These are phyloP conservation scores for Lactarius quietus DNA, from an alignment of 768 basidiomycete species.

Conservation along the genomic window DNA sequence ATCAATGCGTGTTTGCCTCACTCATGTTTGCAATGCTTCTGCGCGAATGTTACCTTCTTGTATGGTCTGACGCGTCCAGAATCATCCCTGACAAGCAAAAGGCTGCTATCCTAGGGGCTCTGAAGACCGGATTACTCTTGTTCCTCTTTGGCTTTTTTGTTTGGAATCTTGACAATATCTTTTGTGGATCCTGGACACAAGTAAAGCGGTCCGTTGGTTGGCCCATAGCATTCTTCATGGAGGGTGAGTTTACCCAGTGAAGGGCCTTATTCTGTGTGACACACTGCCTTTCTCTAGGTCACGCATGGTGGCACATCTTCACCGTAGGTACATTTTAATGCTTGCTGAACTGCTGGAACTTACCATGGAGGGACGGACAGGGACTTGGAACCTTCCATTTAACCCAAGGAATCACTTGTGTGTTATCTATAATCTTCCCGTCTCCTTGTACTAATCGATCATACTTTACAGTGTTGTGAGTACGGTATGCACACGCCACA, in stretches of 20 bases:
- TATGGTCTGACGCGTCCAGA: conserved; percentile 38
- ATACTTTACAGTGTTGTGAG: conserved; percentile 29
- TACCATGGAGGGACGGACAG: conserved; percentile 25
- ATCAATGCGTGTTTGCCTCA: conserved; percentile 67
- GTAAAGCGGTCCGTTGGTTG: conserved; percentile 58
- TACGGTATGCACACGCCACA: neutral
- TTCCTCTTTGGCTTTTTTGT: conserved; percentile 66
- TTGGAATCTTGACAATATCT: conserved; percentile 82
- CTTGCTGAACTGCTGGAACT: neutral
- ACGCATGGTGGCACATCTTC: conserved; percentile 73
- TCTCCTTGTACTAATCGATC: neutral
- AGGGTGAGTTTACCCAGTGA: conserved; percentile 40
- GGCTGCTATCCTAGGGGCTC: conserved; percentile 41
- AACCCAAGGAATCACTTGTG: conserved; percentile 35
- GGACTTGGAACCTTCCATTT: conserved; percentile 34
- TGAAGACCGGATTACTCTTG: conserved; percentile 49
- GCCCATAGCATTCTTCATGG: conserved; percentile 63
- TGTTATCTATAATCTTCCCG: conserved; percentile 21
- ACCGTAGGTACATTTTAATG: conserved; percentile 41
- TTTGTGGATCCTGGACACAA: conserved; percentile 54
- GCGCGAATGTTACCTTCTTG: conserved; percentile 53
- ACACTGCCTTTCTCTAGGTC: conserved; percentile 39
- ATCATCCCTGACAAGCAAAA: conserved; percentile 45
- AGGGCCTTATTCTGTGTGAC: conserved; percentile 2
- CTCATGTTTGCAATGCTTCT: conserved; percentile 48